These are phyloP conservation scores for Aspergillus homomorphus DNA, from an alignment of 495 filamentous ascomycete species.

Conservation along the genomic window DNA sequence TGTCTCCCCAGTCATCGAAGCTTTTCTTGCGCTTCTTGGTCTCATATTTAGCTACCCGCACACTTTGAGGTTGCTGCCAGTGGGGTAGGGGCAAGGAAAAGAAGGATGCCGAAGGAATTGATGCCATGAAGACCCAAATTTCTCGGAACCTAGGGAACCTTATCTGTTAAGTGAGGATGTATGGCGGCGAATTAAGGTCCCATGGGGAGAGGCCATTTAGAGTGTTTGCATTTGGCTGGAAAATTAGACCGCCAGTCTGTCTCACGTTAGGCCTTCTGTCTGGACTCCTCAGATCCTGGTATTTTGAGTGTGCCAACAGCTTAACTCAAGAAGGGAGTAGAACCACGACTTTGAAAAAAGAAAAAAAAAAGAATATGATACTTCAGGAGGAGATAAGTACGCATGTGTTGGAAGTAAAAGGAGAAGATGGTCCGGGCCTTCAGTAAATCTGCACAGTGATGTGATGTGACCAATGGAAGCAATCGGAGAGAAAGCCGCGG, in stretches of 20 bases:
- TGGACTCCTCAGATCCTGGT: not conserved
- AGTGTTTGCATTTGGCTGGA: slow-evolving; percentile 5
- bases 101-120: slow-evolving; percentile 30
- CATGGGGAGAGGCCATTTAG: slow-evolving; percentile 13
- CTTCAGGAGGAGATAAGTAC: too few species aligned
- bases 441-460: too few species aligned
- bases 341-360: too few species aligned
- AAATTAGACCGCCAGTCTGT: not conserved
- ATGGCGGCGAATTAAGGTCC: slow-evolving; percentile 1
- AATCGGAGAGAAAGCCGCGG: too few species aligned
- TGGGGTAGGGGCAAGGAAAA: slow-evolving; percentile 43
- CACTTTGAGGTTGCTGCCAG: slow-evolving; percentile 36
- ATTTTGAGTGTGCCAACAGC: too few species aligned
- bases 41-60: slow-evolving; percentile 39
- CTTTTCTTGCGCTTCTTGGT: slow-evolving; percentile 38
- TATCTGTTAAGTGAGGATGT: slow-evolving; percentile 6
- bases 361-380: too few species aligned
- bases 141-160: slow-evolving; percentile 5
- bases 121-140: slow-evolving; percentile 30
- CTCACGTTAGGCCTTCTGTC: not conserved
- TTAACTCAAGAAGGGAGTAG: too few species aligned
- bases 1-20: slow-evolving; percentile 26
- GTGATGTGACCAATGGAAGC: too few species aligned
- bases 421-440: too few species aligned
- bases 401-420: too few species aligned